Base-by-base conservation (phyloP, 139 green algal species). In the Spirogloea muscicola region DNA sequence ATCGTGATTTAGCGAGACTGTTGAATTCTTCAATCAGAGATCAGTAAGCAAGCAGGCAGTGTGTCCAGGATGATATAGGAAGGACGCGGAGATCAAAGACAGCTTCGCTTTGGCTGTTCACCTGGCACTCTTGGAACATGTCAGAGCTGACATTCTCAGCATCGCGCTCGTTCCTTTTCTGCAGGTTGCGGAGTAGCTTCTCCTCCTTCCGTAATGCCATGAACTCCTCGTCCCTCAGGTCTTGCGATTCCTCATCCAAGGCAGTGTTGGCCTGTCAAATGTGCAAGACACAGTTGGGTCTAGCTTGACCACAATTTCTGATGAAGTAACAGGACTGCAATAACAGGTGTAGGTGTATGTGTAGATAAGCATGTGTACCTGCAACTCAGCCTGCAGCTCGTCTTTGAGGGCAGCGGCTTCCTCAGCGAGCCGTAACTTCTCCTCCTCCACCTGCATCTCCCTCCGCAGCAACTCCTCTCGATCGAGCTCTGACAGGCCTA, bases 41-140 rank as follows among this genome's bases (percentile, higher is more conserved):
- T n/a, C n/a, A n/a, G n/a, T n/a, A n/a, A n/a, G n/a, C n/a, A n/a
- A n/a, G n/a, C n/a, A n/a, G n/a, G n/a, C n/a, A n/a, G n/a, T n/a
- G n/a, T n/a, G n/a, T n/a, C n/a, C n/a, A n/a, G n/a, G n/a, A n/a
- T n/a, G n/a, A n/a, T n/a, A n/a, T n/a, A n/a, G n/a, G n/a, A n/a
- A n/a, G n/a, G n/a, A n/a, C n/a, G n/a, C n/a, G n/a, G n/a, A n/a
- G n/a, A n/a, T n/a, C n/a, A n/a, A n/a, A n/a, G n/a, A n/a, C n/a
- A n/a, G n/a, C n/a, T n/a, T n/a, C n/a, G n/a, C n/a, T n/a, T n/a
- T n/a, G n/a, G n/a, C n/a, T n/a, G 7, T 5, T 7, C 31, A 77
- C 69, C 69, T 81, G 74, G 38, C 69, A 77, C 55, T 81, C 74
- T 1, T 27, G 13, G 6, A 81, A 40, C 74, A 81, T 81, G 1